Conservation (phyloP, 192 early-diverging fungal species). For the Coemansia sp. region DNA sequence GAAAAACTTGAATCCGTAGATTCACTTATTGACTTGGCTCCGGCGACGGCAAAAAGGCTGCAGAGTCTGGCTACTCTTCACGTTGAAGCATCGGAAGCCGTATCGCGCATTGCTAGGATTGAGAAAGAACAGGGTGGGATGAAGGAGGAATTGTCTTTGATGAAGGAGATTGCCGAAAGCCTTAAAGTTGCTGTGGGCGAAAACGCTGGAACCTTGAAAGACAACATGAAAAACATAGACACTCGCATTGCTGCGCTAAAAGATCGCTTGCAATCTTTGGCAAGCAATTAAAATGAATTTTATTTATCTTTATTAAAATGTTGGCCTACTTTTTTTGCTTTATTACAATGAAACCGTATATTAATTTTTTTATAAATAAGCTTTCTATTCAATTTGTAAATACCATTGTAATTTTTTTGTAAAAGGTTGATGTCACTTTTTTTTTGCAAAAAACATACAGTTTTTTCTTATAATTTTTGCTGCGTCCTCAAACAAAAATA, state of each 20-base stretch:
- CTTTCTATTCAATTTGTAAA: too few relatives aligned
- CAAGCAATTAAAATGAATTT: too few relatives aligned
- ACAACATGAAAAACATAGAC: conserved; percentile 65
- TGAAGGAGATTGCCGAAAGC: conserved; percentile 58
- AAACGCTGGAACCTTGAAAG: conserved; percentile 60
- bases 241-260: conserved; percentile 61
- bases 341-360: too few relatives aligned
- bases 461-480: too few relatives aligned
- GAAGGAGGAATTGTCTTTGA: conserved; percentile 59
- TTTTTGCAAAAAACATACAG: too few relatives aligned
- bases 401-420: too few relatives aligned
- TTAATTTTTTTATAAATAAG: too few relatives aligned
- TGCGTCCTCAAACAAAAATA: too few relatives aligned
- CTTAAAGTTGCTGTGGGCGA: conserved; percentile 57
- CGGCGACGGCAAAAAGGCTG: conserved; percentile 74
- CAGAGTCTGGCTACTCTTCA: conserved; percentile 77
- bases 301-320: too few relatives aligned
- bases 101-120: conserved; percentile 70
- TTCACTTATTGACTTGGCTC: conserved; percentile 72
- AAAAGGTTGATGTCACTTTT: too few relatives aligned
- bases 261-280: conserved; percentile 51
- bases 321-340: too few relatives aligned
- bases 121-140: conserved; percentile 67
- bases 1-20: conserved; percentile 63
- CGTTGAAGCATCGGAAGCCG: conserved; percentile 75